A percentile compares a stretch with the other conserved stretches of the same genome.
Conservation (phyloP, 495 filamentous ascomycete genomes). For the Penicillium bovifimosum region DNA sequence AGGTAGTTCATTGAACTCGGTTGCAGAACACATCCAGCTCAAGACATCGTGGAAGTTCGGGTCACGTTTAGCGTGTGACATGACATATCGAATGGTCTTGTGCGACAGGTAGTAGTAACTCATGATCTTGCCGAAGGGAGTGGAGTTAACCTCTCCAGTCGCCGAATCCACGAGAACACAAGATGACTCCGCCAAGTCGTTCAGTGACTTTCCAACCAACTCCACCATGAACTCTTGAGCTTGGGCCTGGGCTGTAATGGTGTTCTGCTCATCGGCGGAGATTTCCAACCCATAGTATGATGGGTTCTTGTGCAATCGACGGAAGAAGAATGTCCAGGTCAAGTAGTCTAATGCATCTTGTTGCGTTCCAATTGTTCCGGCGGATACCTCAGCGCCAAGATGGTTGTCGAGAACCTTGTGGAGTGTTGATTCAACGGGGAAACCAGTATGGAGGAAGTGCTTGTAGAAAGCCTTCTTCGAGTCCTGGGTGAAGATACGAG, state of each 20-base stretch:
- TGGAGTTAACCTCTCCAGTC: slow-evolving; percentile 84
- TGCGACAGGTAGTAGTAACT: slow-evolving; percentile 99
- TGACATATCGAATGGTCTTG: slow-evolving; percentile 82
- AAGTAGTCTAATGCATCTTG: slow-evolving; percentile 97
- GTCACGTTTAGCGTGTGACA: slow-evolving; percentile 65
- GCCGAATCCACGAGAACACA: slow-evolving; percentile 72
- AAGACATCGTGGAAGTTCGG: slow-evolving; percentile 83
- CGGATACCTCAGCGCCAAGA: slow-evolving; percentile 89
- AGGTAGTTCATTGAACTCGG: slow-evolving; percentile 95
- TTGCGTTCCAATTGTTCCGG: slow-evolving; percentile 85
- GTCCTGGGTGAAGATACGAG: slow-evolving; percentile 94
- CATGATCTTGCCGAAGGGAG: slow-evolving; percentile 93
- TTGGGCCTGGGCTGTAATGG: slow-evolving; percentile 70
- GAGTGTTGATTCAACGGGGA: slow-evolving; percentile 92
- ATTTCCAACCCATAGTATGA: slow-evolving; percentile 97
- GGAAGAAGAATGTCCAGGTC: slow-evolving; percentile 99
- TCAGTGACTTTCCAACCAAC: slow-evolving; percentile 79
- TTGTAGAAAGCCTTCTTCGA: slow-evolving; percentile 99
- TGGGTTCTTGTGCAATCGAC: slow-evolving; percentile 93
- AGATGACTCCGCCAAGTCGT: slow-evolving; percentile 71
- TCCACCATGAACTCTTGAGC: slow-evolving; percentile 91
- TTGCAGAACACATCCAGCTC: slow-evolving; percentile 87
- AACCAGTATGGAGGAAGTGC: slow-evolving; percentile 96
- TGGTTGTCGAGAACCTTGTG: slow-evolving; percentile 98
- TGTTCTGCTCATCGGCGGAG: slow-evolving; percentile 87